Percentiles rank a stretch among this genome's conserved stretches.
phyloP scores from a whole-genome alignment of 441 rosid species.

The Syzygium syzygioides region DNA sequence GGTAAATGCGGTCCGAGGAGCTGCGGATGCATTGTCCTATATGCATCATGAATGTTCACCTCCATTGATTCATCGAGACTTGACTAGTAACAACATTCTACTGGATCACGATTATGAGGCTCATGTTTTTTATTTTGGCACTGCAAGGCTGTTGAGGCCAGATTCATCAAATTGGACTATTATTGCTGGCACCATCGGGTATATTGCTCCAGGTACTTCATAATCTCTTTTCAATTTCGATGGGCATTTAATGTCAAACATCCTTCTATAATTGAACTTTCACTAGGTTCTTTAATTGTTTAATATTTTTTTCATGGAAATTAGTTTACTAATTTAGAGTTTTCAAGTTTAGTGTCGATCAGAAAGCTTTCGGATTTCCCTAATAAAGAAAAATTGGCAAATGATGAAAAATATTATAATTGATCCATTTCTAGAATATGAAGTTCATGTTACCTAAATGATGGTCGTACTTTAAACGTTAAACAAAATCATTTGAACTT shows the following conservation, averaged over 20 bases:
- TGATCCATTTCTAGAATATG: not conserved
- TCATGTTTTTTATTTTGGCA: not conserved
- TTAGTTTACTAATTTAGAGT: not conserved
- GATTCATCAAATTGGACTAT: not conserved
- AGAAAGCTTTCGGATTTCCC: not conserved
- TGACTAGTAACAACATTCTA: not conserved
- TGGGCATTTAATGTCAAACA: accelerated
- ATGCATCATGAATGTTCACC: not conserved
- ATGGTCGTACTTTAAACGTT: not conserved
- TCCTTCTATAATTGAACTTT: not conserved
- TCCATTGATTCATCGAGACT: not conserved
- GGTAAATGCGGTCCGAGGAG: not conserved
- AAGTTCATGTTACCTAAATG: not conserved
- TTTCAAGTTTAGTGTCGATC: not conserved
- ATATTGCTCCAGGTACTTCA: not conserved
- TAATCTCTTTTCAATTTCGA: not conserved
- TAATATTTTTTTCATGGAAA: not conserved
- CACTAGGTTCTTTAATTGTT: not conserved
- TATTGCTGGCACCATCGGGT: not conserved
- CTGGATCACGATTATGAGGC: not conserved
- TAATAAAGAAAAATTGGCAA: not conserved
- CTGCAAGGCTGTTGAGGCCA: not conserved
- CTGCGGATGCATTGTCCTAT: not conserved
- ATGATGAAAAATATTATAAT: not conserved
- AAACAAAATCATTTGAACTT: not conserved